Evolutionary conservation across 345 rosid species (phyloP), one percentile per base, ranked within the genome.

Genomic region (Trapa incisa): DNA sequence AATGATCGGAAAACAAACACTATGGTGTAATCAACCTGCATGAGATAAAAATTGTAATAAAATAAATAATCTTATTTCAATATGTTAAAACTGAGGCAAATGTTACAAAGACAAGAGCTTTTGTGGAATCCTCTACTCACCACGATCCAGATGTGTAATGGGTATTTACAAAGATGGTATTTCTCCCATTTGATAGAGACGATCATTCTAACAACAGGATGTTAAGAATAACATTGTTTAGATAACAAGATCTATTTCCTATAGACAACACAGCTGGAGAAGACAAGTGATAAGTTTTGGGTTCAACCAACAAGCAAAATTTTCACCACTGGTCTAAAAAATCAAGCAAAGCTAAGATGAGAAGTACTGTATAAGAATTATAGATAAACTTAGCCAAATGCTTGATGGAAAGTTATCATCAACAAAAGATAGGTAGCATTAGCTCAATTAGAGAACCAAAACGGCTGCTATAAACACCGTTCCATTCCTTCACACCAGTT

Each of bases 121-220:
- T 10, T 29, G 72, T 39, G 60, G 37, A 53, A 67, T 22, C 42
- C 66, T 13, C 71, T 67, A 83, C 92, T 68, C 71, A 95, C 97
- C 96, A 91, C 88, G 13, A 91, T 95, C 99, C 99, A 91, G 84
- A 91, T 84, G 84, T 95, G 97, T 87, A 91, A 81, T 0, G 99
- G 97, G 79, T 85, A 83, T 61, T 83, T 69, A 79, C 99, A 95
- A 11, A 69, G 61, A 74, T 65, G 92, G 71, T 89, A 91, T 42
- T 85, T 83, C 78, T 80, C 87, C 98, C 98, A 88, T 66, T 86
- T 88, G 84, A 93, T 74, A 22, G 88, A 96, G 63, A 93, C 96
- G 79, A 91, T 87, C 74, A 95, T 84, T 79, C 96, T 95, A 79
- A 37, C 3, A 66, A 48, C 33, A 71, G 67, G 65, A 38, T 36